Evolutionary conservation across 176 grass and related monocot species (phyloP), one percentile per base, ranked within the genome.

Genomic region (Chrysopogon serrulatus): DNA sequence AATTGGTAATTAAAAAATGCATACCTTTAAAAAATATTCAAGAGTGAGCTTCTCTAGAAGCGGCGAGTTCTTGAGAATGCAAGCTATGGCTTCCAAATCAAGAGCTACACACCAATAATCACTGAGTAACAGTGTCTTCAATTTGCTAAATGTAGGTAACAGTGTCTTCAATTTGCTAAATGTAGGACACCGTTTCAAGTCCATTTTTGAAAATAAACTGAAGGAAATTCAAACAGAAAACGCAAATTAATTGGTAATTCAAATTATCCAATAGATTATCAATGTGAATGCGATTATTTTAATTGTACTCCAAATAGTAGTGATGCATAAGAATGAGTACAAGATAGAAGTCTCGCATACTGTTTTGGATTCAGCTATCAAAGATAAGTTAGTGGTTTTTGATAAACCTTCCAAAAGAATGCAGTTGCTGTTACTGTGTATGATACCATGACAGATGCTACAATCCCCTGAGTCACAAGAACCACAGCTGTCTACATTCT

Each of bases 121-220:
- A 4, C 42, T 37, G 39, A 85, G 65, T 36, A 79, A 26, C 15
- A 85, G 34, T 48, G 65, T 85, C 83, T 76, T 85, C 37, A 56
- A n/a, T 9, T 71, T 79, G 39, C 74, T 85, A 71, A 85, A 79
- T 23, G 65, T 85, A 71, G 83, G 75, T 36, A 79, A 26, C 15
- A 85, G 34, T 48, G 65, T 85, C 83, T 76, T 85, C 37, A 56
- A n/a, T 9, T 71, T 79, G 39, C 74, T 85, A 71, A 85, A 79
- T 23, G 65, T 85, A 71, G 83, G 75, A 31, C 83, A 79, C 21
- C 6, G 1, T 48, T 21, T 77, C 48, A 68, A 78, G 34, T 85
- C 74, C 30, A 34, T 85, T 35, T 35, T 53, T 26, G 63, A 85
- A 85, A 39, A 79, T 18, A n/a, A 79, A 49, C 65, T 85, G 65